Base-by-base conservation (phyloP, 108 stramenopile genomes). In the Cyclotella choctawhatcheeana region DNA sequence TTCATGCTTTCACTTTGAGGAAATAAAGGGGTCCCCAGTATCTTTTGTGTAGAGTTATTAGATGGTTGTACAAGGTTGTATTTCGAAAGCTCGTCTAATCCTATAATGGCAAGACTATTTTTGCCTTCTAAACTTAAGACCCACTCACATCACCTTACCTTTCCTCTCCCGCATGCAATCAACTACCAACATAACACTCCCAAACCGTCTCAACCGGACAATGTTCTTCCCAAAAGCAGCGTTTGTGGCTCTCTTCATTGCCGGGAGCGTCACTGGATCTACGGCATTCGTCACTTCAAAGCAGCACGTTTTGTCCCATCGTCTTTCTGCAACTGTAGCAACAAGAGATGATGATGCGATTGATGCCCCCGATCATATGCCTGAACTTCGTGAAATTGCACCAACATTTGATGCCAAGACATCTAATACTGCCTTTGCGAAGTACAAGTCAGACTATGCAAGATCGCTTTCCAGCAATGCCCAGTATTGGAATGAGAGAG, bases 331-430 rank as follows among this genome's bases (percentile, higher is more conserved):
- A 21, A 8, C 63, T 22, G 32, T 58, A 14, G 63, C 44, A n/a
- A 45, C 47, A n/a, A 44, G 68, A 10, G 58, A 33, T 12, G 66
- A 29, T 37, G 33, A 17, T 21, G 35, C 45, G 0, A 33, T 51
- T 14, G 66, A 64, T 26, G 48, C 69, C 0, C 77, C 78, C 25
- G 78, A 79, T 52, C 78, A 79, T 62, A 81, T 81, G 79, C 74
- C 79, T 31, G 53, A 54, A 24, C 24, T 81, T n/a, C 61, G 59
- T 12, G 74, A 76, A n/a, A 64, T 81, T 16, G 60, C 74, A 6
- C 74, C 70, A 10, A 64, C 65, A 18, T 68, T 63, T 33, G 37
- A 60, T 26, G 59, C 77, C 66, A 77, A 73, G 14, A 50, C 47
- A n/a, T 21, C 37, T 27, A 64, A 61, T 40, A 78, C 76, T 52